Evolutionary conservation across 768 basidiomycete genomes (phyloP).

Genomic region (Termitomyces sp.): DNA sequence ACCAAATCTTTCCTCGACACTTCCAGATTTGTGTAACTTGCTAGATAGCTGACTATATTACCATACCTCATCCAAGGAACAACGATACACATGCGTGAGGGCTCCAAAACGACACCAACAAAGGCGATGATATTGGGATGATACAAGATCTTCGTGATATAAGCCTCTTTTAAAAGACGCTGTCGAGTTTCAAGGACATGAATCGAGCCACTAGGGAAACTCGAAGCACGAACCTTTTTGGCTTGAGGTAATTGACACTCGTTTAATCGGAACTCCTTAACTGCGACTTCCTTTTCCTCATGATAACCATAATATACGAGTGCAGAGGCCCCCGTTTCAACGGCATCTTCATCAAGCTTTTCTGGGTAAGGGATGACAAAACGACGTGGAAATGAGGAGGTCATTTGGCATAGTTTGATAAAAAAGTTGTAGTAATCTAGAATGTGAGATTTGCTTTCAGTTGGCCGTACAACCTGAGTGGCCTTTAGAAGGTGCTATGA

Average conservation of each 20-base stretch:
- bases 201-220: neutral
- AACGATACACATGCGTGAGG: constrained; percentile 17
- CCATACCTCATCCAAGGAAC: constrained; percentile 27
- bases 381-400: neutral
- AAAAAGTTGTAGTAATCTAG: constrained; percentile 9
- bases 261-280: constrained; percentile 16
- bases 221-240: constrained; percentile 5
- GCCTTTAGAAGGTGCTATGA: neutral
- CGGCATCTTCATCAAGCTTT: neutral
- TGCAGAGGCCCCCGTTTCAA: constrained; percentile 12
- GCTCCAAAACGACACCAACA: constrained; percentile 16
- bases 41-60: constrained; percentile 16
- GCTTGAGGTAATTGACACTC: neutral
- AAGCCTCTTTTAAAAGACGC: constrained; percentile 18
- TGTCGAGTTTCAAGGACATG: neutral
- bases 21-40: neutral
- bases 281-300: constrained; percentile 8
- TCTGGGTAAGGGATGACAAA: constrained; percentile 3
- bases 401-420: constrained; percentile 7
- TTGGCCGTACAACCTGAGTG: constrained; percentile 5
- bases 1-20: constrained; percentile 13
- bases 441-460: constrained; percentile 4
- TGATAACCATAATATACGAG: constrained; percentile 14
- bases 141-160: constrained; percentile 15
- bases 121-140: constrained; percentile 21